Evolutionary conservation across 148 eudicot species (phyloP), one percentile per base, ranked within the genome.

Genomic region (Vaccinium macrocarpon): DNA sequence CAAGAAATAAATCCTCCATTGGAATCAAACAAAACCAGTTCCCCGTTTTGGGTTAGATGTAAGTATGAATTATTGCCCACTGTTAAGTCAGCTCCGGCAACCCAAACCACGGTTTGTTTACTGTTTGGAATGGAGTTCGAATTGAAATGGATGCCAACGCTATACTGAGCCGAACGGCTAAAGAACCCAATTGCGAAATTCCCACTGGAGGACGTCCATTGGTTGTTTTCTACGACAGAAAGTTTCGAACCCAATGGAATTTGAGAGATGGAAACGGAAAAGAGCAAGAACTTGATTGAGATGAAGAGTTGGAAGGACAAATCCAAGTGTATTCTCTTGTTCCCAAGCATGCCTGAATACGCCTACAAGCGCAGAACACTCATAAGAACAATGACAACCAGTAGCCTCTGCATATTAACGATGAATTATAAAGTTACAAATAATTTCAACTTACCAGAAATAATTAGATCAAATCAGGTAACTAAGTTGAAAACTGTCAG

Each of bases 161-260:
- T 88, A 77, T 86, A 89, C 42, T 76, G 87, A 81, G 87, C 86
- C 6, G 88, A 85, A 70, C 27, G 82, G 52, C 85, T 85, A 81
- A 91, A 88, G 86, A 91, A 93, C 18, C 92, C 91, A 81, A 93
- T 75, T 21, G 92, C 93, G 72, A 91, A 93, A 82, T 89, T 90
- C 78, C 92, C 94, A 86, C 87, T 91, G 55, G 93, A 85, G 57
- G 95, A 93, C 18, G 89, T 86, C 95, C 95, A 91, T 29, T 80
- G 84, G 52, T 86, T 80, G 81, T 89, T 89, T 42, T 86, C 90
- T 72, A 66, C 75, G 49, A 89, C 91, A 53, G 90, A 78, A 23
- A 93, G 87, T 73, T 86, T 90, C 57, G 95, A 91, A 78, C 91
- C 95, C 84, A 93, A 27, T 48, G 88, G 85, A 86, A 93, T 90